Percentiles rank a stretch among this genome's conserved stretches.
Conservation (phyloP, 179 eudicot genomes). For the Silene noctiflora region DNA sequence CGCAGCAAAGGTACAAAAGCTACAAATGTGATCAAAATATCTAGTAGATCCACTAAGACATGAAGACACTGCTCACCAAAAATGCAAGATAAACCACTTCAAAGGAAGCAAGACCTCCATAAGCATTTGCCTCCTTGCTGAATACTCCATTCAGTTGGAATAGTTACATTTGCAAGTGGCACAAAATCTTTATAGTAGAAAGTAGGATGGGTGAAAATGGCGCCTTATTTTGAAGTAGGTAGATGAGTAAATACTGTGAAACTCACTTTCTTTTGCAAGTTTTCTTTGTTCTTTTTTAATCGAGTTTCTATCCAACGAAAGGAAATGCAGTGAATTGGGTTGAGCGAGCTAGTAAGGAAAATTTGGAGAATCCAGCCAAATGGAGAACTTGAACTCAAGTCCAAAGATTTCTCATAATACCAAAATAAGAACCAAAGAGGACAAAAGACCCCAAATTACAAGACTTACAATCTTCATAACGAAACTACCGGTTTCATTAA, state of each 20-base stretch:
- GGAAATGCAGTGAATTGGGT: not conserved
- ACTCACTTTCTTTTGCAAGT: not conserved
- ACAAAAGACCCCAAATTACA: not conserved
- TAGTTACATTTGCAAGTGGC: not conserved
- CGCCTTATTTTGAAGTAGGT: too few relatives aligned
- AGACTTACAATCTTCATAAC: not conserved
- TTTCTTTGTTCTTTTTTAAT: not conserved
- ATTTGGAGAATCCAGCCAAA: not conserved
- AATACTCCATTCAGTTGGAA: not conserved
- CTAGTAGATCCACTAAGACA: constrained; percentile 6
- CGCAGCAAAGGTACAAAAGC: not conserved
- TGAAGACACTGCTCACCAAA: not conserved
- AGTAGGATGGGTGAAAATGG: not conserved
- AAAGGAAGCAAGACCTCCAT: not conserved
- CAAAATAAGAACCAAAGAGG: not conserved
- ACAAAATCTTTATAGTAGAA: not conserved
- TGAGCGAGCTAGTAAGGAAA: not conserved
- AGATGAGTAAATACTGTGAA: not conserved
- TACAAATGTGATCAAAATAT: not conserved
- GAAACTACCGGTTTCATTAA: constrained; percentile 5
- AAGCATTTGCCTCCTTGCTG: constrained; percentile 4
- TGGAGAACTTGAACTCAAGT: not conserved
- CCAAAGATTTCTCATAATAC: not conserved
- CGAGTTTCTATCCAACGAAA: not conserved
- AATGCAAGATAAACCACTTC: not conserved